Conservation (phyloP, 2,329 filamentous ascomycete genomes). For the Didymella glomerata region DNA sequence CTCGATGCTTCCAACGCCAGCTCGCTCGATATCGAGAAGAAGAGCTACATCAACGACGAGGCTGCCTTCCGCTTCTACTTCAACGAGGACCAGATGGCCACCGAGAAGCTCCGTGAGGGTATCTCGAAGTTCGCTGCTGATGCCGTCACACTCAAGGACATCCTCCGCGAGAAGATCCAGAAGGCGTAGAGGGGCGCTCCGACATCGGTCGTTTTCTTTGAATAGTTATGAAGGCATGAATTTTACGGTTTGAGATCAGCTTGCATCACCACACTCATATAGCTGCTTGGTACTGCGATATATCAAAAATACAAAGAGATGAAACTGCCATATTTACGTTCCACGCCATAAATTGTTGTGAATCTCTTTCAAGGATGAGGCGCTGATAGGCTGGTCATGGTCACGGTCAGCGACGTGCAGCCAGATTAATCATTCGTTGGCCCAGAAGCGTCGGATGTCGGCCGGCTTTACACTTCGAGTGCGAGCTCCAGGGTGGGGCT, state of each 20-base stretch:
- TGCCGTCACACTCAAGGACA: constrained; percentile 89
- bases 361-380: neutral
- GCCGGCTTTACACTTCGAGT: constrained; percentile 21
- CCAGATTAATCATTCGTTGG: constrained; percentile 43
- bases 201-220: constrained; percentile 36
- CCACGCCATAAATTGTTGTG: constrained; percentile 6
- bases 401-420: constrained; percentile 20
- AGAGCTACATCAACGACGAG: constrained; percentile 90
- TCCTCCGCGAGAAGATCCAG: constrained; percentile 84
- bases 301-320: constrained; percentile 29
- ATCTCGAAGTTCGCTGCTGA: constrained; percentile 99
- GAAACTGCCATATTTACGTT: constrained; percentile 10
- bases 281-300: constrained; percentile 28
- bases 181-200: constrained; percentile 40
- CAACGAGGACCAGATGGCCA: constrained; percentile 99
- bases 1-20: constrained; percentile 74
- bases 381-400: constrained; percentile 23
- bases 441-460: constrained; percentile 21
- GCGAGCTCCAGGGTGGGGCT: constrained; percentile 29
- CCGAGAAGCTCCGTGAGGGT: constrained; percentile 98
- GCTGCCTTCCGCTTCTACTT: constrained; percentile 95
- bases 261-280: constrained; percentile 21
- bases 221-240: constrained; percentile 33
- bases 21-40: constrained; percentile 81
- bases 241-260: constrained; percentile 28